These are phyloP conservation scores for Fomitopsis pulvina DNA, from an alignment of 768 basidiomycete species.

Conservation along the genomic window DNA sequence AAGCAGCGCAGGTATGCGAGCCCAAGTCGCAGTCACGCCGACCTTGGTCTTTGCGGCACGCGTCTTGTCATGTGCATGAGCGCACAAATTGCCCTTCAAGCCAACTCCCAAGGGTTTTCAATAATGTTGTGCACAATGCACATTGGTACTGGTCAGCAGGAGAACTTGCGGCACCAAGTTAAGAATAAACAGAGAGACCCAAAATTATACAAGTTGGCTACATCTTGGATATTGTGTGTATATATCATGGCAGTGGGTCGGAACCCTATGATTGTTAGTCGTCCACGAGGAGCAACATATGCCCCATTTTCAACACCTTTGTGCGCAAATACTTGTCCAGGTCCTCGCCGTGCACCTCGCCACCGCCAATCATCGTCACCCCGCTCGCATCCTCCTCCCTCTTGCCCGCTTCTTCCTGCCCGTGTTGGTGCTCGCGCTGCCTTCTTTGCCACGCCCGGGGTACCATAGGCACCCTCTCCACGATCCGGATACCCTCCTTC, in stretches of 20 bases:
- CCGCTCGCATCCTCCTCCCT: constrained; percentile 33
- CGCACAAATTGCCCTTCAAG: no score
- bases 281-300: constrained; percentile 63
- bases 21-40: neutral
- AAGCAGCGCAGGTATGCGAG: no score
- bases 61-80: no score
- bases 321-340: constrained; percentile 93
- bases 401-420: constrained; percentile 17
- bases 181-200: neutral
- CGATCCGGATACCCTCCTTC: constrained; percentile 73
- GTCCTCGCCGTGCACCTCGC: constrained; percentile 73
- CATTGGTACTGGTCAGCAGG: no score
- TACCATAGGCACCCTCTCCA: constrained; percentile 90
- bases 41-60: neutral
- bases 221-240: neutral
- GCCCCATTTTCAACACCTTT: constrained; percentile 96
- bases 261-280: neutral
- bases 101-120: no score
- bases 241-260: neutral
- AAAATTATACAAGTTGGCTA: neutral
- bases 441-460: constrained; percentile 73
- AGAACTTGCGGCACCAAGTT: neutral
- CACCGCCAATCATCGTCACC: constrained; percentile 76
- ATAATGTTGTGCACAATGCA: no score
- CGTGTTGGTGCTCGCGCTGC: constrained; percentile 23